Evolutionary conservation across 768 basidiomycete genomes (phyloP).

Genomic region (Termitomyces heimii): DNA sequence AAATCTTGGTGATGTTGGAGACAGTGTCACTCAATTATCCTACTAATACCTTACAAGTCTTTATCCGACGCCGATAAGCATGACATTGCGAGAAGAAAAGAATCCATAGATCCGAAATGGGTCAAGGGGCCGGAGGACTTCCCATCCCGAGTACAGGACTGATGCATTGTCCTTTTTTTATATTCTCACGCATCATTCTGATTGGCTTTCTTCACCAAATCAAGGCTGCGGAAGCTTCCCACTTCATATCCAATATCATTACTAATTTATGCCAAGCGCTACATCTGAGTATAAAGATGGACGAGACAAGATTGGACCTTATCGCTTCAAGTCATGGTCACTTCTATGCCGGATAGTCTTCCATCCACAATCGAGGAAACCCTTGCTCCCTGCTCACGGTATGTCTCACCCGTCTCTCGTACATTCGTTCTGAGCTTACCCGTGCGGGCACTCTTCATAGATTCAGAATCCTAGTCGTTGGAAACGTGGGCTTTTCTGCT

Average conservation of each 20-base stretch:
- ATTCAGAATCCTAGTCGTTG: slow-evolving; percentile 1
- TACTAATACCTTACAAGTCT: neutral
- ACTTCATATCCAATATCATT: neutral
- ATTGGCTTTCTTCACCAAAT: neutral
- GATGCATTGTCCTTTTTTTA: neutral
- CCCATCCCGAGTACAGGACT: neutral
- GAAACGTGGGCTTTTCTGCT: neutral
- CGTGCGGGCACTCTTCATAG: neutral
- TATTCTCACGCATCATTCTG: neutral
- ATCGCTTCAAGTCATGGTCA: neutral
- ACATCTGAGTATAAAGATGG: neutral
- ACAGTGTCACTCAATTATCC: neutral
- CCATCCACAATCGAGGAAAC: neutral
- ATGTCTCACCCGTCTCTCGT: neutral
- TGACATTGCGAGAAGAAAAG: neutral
- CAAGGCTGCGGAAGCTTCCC: neutral
- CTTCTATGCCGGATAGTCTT: neutral
- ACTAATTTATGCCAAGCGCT: neutral
- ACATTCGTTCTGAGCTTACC: neutral
- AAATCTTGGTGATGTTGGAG: neutral
- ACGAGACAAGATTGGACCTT: neutral
- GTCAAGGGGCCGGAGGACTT: neutral
- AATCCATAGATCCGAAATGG: neutral
- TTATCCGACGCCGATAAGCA: neutral
- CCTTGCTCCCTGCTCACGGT: neutral